Evolutionary conservation across 257 asterid species (phyloP).

Genomic region (Capsicum rhomboideum): DNA sequence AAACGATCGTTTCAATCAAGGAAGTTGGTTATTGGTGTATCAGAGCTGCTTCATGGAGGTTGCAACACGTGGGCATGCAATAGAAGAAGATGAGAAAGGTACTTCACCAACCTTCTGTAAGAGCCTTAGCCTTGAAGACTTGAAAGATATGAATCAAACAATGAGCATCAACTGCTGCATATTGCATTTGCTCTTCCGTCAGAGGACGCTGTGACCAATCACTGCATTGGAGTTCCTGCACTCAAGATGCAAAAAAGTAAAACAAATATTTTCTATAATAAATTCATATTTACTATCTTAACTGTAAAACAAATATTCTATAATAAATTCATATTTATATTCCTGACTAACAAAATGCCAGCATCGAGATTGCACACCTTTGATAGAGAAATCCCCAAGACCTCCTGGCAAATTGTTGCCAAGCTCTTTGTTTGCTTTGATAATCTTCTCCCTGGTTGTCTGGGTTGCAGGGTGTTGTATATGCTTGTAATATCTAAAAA

Average conservation of each 20-base stretch:
- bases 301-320: background rate
- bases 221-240: slow-evolving; percentile 93
- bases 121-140: slow-evolving; percentile 51
- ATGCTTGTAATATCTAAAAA: slow-evolving; percentile 60
- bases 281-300: background rate
- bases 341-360: background rate
- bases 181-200: slow-evolving; percentile 70
- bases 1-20: background rate
- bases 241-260: background rate
- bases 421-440: slow-evolving; percentile 71
- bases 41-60: background rate
- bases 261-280: background rate
- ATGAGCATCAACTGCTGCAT: slow-evolving; percentile 86
- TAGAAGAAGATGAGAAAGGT: background rate
- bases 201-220: slow-evolving; percentile 97
- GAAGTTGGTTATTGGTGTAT: background rate
- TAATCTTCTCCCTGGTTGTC: slow-evolving; percentile 39
- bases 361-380: slow-evolving; percentile 39
- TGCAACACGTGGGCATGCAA: background rate
- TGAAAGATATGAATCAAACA: slow-evolving; percentile 71
- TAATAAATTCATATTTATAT: background rate
- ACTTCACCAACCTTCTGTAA: slow-evolving; percentile 52
- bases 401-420: slow-evolving; percentile 74
- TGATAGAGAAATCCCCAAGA: slow-evolving; percentile 68
- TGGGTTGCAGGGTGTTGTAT: slow-evolving; percentile 54